These are phyloP conservation scores for Pseudisothecium myosuroides DNA, from an alignment of 225 moss, liverwort and hornwort species.

Conservation along the genomic window DNA sequence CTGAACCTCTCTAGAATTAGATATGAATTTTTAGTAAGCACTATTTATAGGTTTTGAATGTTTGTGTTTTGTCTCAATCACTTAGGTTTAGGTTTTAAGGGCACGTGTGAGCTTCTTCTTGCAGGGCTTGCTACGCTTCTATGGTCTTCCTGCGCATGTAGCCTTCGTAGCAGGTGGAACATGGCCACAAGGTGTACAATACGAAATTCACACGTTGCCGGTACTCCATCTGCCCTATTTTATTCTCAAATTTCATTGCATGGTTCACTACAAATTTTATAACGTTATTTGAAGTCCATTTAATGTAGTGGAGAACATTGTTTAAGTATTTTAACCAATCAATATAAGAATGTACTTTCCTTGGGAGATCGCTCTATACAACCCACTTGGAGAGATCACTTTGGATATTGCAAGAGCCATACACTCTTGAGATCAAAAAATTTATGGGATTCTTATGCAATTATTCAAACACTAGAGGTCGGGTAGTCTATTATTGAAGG, in stretches of 20 bases:
- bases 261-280: not conserved
- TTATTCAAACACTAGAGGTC: not conserved
- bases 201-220: conserved; percentile 43
- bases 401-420: too few species aligned
- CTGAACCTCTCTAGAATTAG: too few species aligned
- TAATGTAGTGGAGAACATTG: not conserved
- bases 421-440: not conserved
- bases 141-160: conserved; percentile 20
- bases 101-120: not conserved
- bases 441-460: not conserved
- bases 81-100: not conserved
- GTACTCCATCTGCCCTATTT: not conserved
- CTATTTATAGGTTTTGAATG: not conserved
- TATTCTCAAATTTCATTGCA: not conserved
- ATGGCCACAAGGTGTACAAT: conserved; percentile 46
- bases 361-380: not conserved
- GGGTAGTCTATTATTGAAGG: fast-evolving
- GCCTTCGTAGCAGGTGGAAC: conserved; percentile 34
- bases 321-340: not conserved
- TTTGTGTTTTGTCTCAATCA: not conserved
- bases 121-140: conserved; percentile 42
- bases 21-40: not conserved
- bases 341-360: not conserved
- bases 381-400: not conserved
- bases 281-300: not conserved